Base-by-base conservation (phyloP, 129 eudicot genomes). In the Scalesia atractyloides region DNA sequence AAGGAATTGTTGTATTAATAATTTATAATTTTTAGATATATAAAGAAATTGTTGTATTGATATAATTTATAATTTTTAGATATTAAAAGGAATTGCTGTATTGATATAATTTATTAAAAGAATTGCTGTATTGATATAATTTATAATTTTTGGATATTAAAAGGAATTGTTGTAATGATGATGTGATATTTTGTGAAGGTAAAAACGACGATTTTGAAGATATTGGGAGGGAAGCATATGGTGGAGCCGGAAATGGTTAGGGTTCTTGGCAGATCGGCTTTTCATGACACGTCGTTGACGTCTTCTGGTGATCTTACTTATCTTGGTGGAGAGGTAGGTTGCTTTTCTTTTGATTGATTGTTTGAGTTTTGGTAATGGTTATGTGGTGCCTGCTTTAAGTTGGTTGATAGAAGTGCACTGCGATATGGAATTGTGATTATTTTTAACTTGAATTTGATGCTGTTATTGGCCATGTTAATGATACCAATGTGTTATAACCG, bases 171-270 rank as follows among this genome's bases (percentile, higher is more conserved):
- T 67, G 34, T 36, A 20, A 36, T 30, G 34, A 41, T 41, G 10
- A 8, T 36, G 16, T 66, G 5, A 19, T 41, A 9, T 43, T 18
- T 19, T 24, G 15, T 44, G 14, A 52, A 84, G 84, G 99, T 52
- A 94, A 94, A 94, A 75, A 94, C 99, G 18, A 94, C 99, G 6
- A 90, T 94, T 41, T 68, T 94, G 84, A 94, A 94, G 82, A 94
- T 94, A 62, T 59, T 94, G 54, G 99, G 99, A 75, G 99, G 99
- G 76, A 94, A 94, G 92, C 99, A 94, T 67, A 86, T 94, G 99
- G 99, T 94, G 84, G 99, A 90, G 63, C 99, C 81, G 2, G 87
- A 86, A 7, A 94, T 90, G 97, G 99, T 94, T 37, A 74, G 87
- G 81, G 96, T 94, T 51, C 77, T 94, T 70, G 99, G 99, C 5